Evolutionary conservation across 2,329 filamentous ascomycete species (phyloP).

Genomic region (Penicillium sclerotigenum): DNA sequence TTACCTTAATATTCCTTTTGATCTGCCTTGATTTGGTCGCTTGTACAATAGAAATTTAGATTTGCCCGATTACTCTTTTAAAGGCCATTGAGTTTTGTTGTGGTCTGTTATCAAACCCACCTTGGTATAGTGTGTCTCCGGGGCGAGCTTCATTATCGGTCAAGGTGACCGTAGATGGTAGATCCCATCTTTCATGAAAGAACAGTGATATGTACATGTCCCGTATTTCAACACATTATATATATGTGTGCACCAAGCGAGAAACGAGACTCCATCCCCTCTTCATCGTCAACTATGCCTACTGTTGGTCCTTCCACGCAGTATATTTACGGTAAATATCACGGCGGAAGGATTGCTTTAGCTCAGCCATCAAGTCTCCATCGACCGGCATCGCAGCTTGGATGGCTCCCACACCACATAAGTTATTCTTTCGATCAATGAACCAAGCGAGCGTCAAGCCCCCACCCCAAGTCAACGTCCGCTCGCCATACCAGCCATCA

Average conservation of each 20-base stretch:
- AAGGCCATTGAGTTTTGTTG: background rate
- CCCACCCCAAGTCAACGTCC: slow-evolving; percentile 49
- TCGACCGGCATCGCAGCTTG: slow-evolving; percentile 42
- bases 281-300: background rate
- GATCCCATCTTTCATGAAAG: background rate
- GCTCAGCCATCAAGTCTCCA: slow-evolving; percentile 15
- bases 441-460: slow-evolving; percentile 50
- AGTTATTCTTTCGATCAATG: slow-evolving; percentile 48
- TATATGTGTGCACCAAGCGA: background rate
- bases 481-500: slow-evolving; percentile 45
- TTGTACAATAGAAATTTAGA: background rate
- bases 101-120: background rate
- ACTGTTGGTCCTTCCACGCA: slow-evolving; percentile 26
- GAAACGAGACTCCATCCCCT: too few relatives aligned
- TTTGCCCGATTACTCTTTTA: background rate
- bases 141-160: background rate
- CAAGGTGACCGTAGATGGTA: background rate
- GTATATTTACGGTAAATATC: slow-evolving; percentile 44
- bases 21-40: background rate
- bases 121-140: background rate
- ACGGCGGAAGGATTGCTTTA: slow-evolving; percentile 46
- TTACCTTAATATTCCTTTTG: background rate
- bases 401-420: slow-evolving; percentile 45
- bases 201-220: background rate
- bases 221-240: background rate